Evolutionary conservation across 345 rosid species (phyloP).

Genomic region (Sisymbrium irio): DNA sequence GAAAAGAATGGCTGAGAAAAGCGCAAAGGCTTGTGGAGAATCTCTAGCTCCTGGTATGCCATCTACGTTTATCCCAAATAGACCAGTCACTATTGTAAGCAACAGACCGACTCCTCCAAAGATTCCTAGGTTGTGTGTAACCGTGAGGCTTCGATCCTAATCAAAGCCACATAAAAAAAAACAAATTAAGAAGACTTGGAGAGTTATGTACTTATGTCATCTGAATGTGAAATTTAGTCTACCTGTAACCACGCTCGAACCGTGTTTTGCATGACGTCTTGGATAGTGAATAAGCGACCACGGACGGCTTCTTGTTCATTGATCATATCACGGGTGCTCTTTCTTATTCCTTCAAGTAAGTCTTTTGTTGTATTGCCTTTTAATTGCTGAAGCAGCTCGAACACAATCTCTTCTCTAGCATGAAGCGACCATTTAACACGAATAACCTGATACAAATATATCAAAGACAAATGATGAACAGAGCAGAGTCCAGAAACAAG

Average conservation of each 20-base stretch:
- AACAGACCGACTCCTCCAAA: constrained; percentile 67
- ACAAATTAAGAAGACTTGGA: not conserved
- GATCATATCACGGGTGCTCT: not conserved
- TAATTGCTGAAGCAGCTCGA: constrained; percentile 18
- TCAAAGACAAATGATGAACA: not conserved
- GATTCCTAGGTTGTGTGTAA: constrained; percentile 63
- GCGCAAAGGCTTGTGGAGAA: constrained; percentile 46
- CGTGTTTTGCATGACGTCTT: constrained; percentile 53
- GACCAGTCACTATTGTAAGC: constrained; percentile 58
- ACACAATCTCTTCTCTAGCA: constrained; percentile 63
- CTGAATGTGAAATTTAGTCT: not conserved
- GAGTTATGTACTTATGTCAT: not conserved
- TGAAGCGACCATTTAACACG: constrained; percentile 75
- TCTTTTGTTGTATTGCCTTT: not conserved
- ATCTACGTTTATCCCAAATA: constrained; percentile 63
- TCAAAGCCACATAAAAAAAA: constrained; percentile 18
- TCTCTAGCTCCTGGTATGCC: constrained; percentile 58
- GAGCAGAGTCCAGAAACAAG: too few species aligned
- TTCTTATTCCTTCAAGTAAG: not conserved
- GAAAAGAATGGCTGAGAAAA: constrained; percentile 46
- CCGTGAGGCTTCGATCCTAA: constrained; percentile 58
- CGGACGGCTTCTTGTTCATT: constrained; percentile 16
- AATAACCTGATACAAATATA: constrained; percentile 42
- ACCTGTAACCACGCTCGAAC: constrained; percentile 74
- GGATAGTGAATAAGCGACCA: constrained; percentile 4